These are phyloP conservation scores for Prunus persica DNA, from an alignment of 306 rosid genomes.

Conservation along the genomic window DNA sequence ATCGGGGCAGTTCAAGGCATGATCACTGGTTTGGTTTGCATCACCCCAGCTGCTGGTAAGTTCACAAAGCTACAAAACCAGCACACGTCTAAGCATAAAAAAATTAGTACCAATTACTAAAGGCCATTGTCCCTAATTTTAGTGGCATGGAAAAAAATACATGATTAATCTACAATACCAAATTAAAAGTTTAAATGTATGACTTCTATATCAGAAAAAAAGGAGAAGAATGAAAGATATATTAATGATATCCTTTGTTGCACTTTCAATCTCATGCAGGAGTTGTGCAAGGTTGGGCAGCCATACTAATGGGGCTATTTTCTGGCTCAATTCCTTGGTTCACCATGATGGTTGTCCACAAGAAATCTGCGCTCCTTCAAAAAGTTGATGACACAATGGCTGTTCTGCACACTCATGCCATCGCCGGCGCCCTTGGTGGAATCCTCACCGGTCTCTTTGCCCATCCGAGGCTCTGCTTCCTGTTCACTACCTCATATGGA, in stretches of 20 bases:
- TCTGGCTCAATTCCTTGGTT: constrained; percentile 50
- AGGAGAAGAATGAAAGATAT: not conserved
- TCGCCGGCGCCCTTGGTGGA: constrained; percentile 45
- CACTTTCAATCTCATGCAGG: constrained; percentile 23
- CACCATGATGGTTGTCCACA: constrained; percentile 47
- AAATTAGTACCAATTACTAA: not conserved
- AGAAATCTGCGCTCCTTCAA: constrained; percentile 33
- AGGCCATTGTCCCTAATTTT: not conserved
- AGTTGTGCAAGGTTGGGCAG: constrained; percentile 52
- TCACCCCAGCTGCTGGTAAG: constrained; percentile 51
- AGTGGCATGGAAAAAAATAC: too few species aligned
- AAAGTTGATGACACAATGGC: constrained; percentile 56
- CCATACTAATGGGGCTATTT: constrained; percentile 36
- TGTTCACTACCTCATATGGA: constrained; percentile 6
- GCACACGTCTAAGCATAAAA: not conserved
- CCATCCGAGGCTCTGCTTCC: constrained; percentile 25
- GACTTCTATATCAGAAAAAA: too few species aligned
- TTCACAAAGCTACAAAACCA: not conserved
- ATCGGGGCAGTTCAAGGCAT: constrained; percentile 53
- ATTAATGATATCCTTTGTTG: too few species aligned
- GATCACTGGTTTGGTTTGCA: constrained; percentile 53
- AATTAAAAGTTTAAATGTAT: too few species aligned
- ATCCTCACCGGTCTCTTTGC: constrained; percentile 36
- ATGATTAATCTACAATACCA: too few species aligned
- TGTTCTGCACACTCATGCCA: constrained; percentile 45